Conservation (phyloP, 2,329 filamentous ascomycete species). For the Clonostachys byssicola region DNA sequence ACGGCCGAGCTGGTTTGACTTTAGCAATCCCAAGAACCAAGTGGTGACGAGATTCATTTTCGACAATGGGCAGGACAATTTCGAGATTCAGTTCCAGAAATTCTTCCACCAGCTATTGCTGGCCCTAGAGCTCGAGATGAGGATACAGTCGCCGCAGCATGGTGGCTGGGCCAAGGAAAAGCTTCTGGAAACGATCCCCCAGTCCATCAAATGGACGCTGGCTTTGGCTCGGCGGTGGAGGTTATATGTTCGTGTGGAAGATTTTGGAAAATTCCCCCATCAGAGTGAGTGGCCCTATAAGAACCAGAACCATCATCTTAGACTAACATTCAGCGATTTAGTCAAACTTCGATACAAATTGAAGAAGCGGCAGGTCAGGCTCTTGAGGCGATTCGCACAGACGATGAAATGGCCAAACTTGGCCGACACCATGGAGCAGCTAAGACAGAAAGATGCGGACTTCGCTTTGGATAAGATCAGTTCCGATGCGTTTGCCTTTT, state of each 20-base stretch:
- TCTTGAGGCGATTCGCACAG: slow-evolving; percentile 63
- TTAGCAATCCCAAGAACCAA: slow-evolving; percentile 65
- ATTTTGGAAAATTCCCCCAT: slow-evolving; percentile 47
- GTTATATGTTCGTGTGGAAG: slow-evolving; percentile 64
- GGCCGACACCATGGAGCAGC: slow-evolving; percentile 54
- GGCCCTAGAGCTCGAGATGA: slow-evolving; percentile 66
- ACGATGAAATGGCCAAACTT: slow-evolving; percentile 78
- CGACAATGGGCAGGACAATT: slow-evolving; percentile 22
- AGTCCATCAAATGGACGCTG: slow-evolving; percentile 68
- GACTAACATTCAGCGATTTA: slow-evolving; percentile 4
- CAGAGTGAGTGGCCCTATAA: slow-evolving; percentile 30
- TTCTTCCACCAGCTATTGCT: slow-evolving; percentile 78
- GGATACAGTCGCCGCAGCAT: slow-evolving; percentile 61
- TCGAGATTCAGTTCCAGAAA: slow-evolving; percentile 47
- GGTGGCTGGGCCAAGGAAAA: slow-evolving; percentile 61
- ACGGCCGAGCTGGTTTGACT: slow-evolving; percentile 67
- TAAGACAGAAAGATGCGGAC: slow-evolving; percentile 57
- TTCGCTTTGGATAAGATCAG: slow-evolving; percentile 55
- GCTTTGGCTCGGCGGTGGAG: slow-evolving; percentile 72
- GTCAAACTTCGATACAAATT: slow-evolving; percentile 61
- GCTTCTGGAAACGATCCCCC: slow-evolving; percentile 60
- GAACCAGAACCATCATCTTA: not conserved
- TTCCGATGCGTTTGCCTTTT: slow-evolving; percentile 73
- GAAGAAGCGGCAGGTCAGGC: slow-evolving; percentile 64
- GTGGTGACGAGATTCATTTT: slow-evolving; percentile 71